Evolutionary conservation across 2,329 filamentous ascomycete genomes (phyloP).

Genomic region (Curvularia sp.): DNA sequence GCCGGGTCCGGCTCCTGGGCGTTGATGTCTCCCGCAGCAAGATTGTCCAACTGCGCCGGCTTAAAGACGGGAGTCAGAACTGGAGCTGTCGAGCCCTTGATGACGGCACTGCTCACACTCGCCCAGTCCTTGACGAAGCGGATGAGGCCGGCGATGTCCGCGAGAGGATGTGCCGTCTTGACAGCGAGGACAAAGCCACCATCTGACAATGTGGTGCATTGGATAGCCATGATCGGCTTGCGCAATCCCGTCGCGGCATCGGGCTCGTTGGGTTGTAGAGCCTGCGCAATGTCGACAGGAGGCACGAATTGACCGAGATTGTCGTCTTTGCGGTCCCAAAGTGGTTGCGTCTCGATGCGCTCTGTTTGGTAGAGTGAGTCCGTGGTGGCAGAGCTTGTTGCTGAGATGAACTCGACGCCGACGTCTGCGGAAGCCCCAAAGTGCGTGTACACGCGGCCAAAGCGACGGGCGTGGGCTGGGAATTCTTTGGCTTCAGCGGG

Average conservation of each 20-base stretch:
- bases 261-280: constrained; percentile 12
- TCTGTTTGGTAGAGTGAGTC: constrained; percentile 1
- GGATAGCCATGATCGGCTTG: constrained; percentile 18
- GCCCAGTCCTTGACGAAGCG: constrained; percentile 18
- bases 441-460: constrained; percentile 15
- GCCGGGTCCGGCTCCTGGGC: neutral
- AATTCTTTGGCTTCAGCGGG: constrained; percentile 7
- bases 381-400: constrained; percentile 4
- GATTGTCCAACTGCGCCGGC: neutral
- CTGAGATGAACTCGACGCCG: constrained; percentile 10
- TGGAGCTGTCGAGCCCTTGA: neutral
- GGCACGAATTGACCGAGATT: constrained; percentile 3
- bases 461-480: constrained; percentile 13
- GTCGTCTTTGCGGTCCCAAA: constrained; percentile 8
- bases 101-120: constrained; percentile 9
- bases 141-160: constrained; percentile 15
- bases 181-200: constrained; percentile 14
- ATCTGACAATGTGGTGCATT: constrained; percentile 14
- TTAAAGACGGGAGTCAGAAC: constrained; percentile 7
- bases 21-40: constrained; percentile 10
- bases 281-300: neutral
- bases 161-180: constrained; percentile 19
- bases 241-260: constrained; percentile 4
- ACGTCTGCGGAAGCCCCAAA: constrained; percentile 8
- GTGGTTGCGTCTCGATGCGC: neutral